Conservation (phyloP, 2,329 filamentous ascomycete species). For the Polytolypa hystricis region DNA sequence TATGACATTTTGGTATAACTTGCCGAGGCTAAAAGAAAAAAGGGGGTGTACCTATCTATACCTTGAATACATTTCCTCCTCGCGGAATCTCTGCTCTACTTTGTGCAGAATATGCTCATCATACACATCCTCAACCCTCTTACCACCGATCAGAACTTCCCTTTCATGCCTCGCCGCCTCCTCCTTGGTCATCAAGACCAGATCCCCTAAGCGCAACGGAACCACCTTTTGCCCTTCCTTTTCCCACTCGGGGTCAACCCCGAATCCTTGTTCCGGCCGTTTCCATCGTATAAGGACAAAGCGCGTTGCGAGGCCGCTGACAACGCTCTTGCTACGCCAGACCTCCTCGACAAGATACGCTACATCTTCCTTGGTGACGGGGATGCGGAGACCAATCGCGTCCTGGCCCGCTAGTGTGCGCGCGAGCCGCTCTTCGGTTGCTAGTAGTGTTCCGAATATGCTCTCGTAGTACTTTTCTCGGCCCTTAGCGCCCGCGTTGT, state of each 20-base stretch:
- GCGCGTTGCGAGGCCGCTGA: constrained; percentile 72
- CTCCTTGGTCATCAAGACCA: constrained; percentile 90
- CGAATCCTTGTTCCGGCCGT: constrained; percentile 49
- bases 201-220: constrained; percentile 54
- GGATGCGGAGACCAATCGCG: constrained; percentile 63
- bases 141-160: constrained; percentile 60
- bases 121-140: constrained; percentile 62
- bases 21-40: background rate
- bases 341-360: constrained; percentile 85
- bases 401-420: constrained; percentile 41
- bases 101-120: constrained; percentile 52
- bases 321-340: constrained; percentile 67
- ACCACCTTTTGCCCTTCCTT: constrained; percentile 63
- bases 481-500: constrained; percentile 69
- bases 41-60: too few relatives aligned
- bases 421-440: constrained; percentile 65
- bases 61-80: constrained; percentile 49
- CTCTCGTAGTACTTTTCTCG: constrained; percentile 88
- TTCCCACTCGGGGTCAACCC: constrained; percentile 49
- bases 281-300: constrained; percentile 73
- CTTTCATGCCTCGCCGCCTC: constrained; percentile 72
- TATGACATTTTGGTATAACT: constrained; percentile 15
- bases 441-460: constrained; percentile 64
- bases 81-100: constrained; percentile 55
- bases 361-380: constrained; percentile 67